Percentiles rank a stretch among this genome's conserved stretches.
Evolutionary conservation across 768 basidiomycete genomes (phyloP).

Genomic region (Boletellus emodensis): DNA sequence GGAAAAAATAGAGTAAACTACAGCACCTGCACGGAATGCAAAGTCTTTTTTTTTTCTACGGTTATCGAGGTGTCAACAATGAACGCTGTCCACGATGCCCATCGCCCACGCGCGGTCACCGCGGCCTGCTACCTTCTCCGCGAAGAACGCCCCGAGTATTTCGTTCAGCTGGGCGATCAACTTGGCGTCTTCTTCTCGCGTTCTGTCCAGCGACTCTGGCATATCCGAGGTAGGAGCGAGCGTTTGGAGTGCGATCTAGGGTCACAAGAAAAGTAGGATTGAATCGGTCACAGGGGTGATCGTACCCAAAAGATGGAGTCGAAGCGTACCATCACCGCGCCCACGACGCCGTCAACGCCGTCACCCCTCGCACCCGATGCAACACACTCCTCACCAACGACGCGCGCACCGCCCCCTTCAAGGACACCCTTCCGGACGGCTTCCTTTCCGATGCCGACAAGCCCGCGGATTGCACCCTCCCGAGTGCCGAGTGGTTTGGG

Average conservation of each 20-base stretch:
- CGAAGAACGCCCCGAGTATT: conserved; percentile 60
- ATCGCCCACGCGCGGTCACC: conserved; percentile 64
- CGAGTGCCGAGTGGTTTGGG: conserved; percentile 74
- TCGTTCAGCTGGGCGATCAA: conserved; percentile 47
- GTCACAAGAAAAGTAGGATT: too few species aligned
- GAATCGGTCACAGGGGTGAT: neutral
- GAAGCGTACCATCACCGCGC: conserved; percentile 56
- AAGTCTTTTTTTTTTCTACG: too few species aligned
- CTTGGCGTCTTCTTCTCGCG: conserved; percentile 45
- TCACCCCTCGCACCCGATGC: conserved; percentile 14
- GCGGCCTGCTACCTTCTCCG: conserved; percentile 41
- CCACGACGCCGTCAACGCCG: conserved; percentile 46
- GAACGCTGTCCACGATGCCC: conserved; percentile 43
- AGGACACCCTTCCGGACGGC: conserved; percentile 80
- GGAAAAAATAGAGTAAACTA: too few species aligned
- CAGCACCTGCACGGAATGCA: too few species aligned
- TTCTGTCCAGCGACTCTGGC: conserved; percentile 52
- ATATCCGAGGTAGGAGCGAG: conserved; percentile 56
- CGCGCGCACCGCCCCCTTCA: conserved; percentile 73
- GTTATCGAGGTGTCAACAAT: conserved; percentile 8
- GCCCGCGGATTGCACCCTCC: conserved; percentile 85
- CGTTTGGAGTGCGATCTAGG: conserved; percentile 58
- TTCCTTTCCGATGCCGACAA: conserved; percentile 81
- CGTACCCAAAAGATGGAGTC: neutral
- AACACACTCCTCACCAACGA: conserved; percentile 65